phyloP scores from a whole-genome alignment of 352 stramenopile genomes.

The Phytopythium kandeliae region DNA sequence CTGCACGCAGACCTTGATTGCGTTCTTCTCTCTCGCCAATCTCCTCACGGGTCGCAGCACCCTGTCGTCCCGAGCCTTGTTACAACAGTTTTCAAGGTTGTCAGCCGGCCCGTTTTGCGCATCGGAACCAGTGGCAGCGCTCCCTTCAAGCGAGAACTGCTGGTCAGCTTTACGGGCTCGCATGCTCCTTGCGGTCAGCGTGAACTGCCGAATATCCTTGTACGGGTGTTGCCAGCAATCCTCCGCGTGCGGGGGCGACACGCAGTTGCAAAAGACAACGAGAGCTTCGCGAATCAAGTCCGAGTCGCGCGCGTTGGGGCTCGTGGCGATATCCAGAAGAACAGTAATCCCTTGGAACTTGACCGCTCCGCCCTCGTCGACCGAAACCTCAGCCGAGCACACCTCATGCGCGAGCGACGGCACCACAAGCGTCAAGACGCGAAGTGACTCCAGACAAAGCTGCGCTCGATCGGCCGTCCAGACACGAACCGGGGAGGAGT shows the following conservation, averaged over 20 bases:
- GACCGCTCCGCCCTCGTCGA: constrained; percentile 32
- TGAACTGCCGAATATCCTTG: constrained; percentile 81
- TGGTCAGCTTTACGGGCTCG: constrained; percentile 36
- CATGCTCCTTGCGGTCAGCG: constrained; percentile 67
- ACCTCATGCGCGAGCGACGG: constrained; percentile 65
- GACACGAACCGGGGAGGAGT: constrained; percentile 44
- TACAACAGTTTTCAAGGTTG: constrained; percentile 36
- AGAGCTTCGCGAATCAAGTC: constrained; percentile 70
- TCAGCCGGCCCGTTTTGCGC: constrained; percentile 8
- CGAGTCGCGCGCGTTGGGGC: constrained; percentile 61
- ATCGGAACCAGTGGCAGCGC: background rate
- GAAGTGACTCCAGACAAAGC: constrained; percentile 74
- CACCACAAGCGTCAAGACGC: constrained; percentile 69
- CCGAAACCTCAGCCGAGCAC: constrained; percentile 58
- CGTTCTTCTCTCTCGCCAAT: constrained; percentile 70
- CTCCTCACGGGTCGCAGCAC: constrained; percentile 63
- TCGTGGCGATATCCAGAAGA: constrained; percentile 74
- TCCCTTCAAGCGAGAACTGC: background rate
- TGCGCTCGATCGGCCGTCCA: constrained; percentile 79
- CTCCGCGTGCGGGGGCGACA: constrained; percentile 67
- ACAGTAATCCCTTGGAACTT: constrained; percentile 64
- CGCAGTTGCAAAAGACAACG: constrained; percentile 79
- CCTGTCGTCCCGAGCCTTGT: constrained; percentile 58
- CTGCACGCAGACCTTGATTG: constrained; percentile 85
- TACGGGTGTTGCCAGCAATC: constrained; percentile 82